Evolutionary conservation across 495 filamentous ascomycete species (phyloP).

Genomic region (Penicillium antarcticum): DNA sequence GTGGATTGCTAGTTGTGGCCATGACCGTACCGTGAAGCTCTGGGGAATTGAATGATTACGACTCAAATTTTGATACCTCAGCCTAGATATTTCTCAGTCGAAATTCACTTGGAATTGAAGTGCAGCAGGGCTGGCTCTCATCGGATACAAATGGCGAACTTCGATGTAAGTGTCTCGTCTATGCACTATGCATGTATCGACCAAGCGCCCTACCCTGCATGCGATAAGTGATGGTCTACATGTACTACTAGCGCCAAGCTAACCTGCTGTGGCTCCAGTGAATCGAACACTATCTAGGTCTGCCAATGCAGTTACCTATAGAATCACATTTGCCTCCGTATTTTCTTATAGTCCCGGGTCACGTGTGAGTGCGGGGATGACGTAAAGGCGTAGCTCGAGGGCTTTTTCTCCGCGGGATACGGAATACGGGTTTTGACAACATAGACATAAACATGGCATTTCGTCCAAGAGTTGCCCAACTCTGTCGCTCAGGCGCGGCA

Average conservation of each 20-base stretch:
- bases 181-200: no score
- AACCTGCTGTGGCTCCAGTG: no score
- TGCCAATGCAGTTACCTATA: no score
- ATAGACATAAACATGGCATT: constrained; percentile 10
- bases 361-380: constrained; percentile 20
- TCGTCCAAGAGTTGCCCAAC: constrained; percentile 6
- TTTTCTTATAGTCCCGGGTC: not conserved
- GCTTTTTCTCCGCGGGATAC: constrained; percentile 2
- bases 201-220: no score
- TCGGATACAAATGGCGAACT: no score
- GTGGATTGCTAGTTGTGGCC: constrained; percentile 91
- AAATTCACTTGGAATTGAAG: no score
- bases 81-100: not conserved
- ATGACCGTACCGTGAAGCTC: constrained; percentile 92
- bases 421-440: not conserved
- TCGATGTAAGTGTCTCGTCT: no score
- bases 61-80: not conserved
- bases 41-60: constrained; percentile 79
- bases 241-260: no score
- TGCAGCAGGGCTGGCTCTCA: no score
- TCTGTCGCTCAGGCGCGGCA: constrained; percentile 2
- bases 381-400: constrained; percentile 10
- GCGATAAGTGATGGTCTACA: no score
- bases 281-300: no score
- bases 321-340: not conserved